Evolutionary conservation across 345 rosid genomes (phyloP), one percentile per base, ranked within the genome.

Genomic region (Salix brachista): DNA sequence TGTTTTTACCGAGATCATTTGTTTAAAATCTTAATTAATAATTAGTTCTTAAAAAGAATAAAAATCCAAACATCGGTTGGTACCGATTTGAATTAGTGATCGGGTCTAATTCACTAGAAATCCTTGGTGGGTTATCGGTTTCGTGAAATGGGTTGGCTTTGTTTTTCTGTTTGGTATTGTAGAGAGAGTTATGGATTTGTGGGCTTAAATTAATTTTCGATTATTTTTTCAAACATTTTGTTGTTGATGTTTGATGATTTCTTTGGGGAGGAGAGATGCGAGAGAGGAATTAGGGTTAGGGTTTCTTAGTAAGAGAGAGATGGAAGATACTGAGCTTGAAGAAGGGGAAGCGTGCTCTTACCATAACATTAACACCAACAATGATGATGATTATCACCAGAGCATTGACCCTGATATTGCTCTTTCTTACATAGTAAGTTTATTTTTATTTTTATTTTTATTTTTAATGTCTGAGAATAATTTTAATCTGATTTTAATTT

Each of bases 401-500:
- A 77, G 70, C 82, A 56, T 90, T 46, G 98, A 90, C 92, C 95
- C 91, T 41, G 97, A 89, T 84, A 76, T 75, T 81, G 90, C 85
- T 85, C 92, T 89, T 82, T 85, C 97, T 79, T 94, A 94, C 88
- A 84, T 94, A 75, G 98, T 94, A 86, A 86, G 95, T 32, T 78
- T 56, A 73, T 69, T 50, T 18, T 21, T 58, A 64, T 7, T 16
- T 32, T 78, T 56, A 73, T 69, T 50, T 18, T 21, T 58, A 64
- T 7, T 16, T 66, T 64, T 41, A 41, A 41, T 12, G 21, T 66
- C 9, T 30, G 69, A 21, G 60, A n/a, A 9, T 5, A 64, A 61
- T 25, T 32, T 17, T 13, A 41, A 68, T 60, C 41, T 41, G 67
- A 28, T n/a, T 12, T 39, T 23, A 34, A 28, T 39, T 34, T 30